phyloP scores from a whole-genome alignment of 345 rosid species.

The Balakata baccata region DNA sequence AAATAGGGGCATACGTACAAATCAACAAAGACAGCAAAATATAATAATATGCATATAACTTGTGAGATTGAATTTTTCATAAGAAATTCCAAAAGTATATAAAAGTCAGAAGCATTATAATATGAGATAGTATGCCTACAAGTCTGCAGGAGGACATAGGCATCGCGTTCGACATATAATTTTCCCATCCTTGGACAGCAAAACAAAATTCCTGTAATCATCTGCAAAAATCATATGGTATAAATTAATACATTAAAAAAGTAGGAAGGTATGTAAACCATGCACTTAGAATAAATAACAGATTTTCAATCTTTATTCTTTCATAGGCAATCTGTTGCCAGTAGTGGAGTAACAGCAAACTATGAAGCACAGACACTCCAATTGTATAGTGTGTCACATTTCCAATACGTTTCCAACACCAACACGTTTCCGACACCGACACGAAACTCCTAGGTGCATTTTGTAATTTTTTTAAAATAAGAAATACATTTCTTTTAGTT shows the following conservation, averaged over 20 bases:
- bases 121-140: conserved; percentile 18
- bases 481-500: too few species aligned
- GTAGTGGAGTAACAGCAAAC: neutral
- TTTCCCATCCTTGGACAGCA: conserved; percentile 28
- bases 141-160: conserved; percentile 22
- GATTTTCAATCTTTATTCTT: neutral
- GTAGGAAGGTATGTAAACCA: neutral
- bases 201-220: conserved; percentile 9
- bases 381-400: too few species aligned
- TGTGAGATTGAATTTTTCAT: neutral
- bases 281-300: neutral
- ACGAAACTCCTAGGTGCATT: too few species aligned
- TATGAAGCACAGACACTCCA: too few species aligned
- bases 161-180: conserved; percentile 28
- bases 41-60: neutral
- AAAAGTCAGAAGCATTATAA: neutral
- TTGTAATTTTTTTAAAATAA: too few species aligned
- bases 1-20: neutral
- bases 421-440: too few species aligned
- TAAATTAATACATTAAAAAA: neutral
- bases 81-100: neutral
- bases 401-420: too few species aligned
- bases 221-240: conserved; percentile 12
- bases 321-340: neutral
- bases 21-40: neutral